phyloP scores from a whole-genome alignment of 2,329 filamentous ascomycete species.

The Ceratocystis lukuohia region DNA sequence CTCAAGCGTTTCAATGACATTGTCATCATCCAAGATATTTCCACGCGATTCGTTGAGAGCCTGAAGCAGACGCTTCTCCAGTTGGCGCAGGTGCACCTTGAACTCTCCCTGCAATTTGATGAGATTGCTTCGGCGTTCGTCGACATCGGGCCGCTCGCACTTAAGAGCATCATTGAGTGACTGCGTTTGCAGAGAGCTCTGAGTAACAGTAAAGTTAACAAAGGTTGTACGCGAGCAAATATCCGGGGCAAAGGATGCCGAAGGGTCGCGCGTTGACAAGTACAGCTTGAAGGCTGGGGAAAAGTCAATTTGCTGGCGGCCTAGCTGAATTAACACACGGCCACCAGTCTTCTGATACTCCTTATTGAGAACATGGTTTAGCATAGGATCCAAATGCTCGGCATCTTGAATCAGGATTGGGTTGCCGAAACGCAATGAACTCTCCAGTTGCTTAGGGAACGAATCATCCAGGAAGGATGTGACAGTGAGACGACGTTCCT shows the following conservation, averaged over 20 bases:
- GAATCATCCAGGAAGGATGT: constrained; percentile 97
- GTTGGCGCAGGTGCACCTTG: constrained; percentile 89
- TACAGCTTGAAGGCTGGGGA: constrained; percentile 93
- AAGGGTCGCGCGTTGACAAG: constrained; percentile 88
- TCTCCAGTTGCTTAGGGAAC: constrained; percentile 96
- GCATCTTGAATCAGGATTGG: constrained; percentile 97
- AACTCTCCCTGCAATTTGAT: constrained; percentile 99
- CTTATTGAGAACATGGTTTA: constrained; percentile 98
- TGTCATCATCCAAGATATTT: constrained; percentile 96
- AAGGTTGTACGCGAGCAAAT: constrained; percentile 97
- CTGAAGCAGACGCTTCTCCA: constrained; percentile 87
- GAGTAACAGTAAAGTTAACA: constrained; percentile 98
- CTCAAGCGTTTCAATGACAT: constrained; percentile 94
- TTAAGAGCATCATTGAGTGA: constrained; percentile 96
- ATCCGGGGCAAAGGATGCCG: constrained; percentile 86
- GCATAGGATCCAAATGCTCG: constrained; percentile 88
- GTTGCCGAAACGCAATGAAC: constrained; percentile 91
- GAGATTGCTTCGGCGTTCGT: constrained; percentile 88
- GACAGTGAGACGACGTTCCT: constrained; percentile 82
- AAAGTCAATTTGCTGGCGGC: constrained; percentile 98
- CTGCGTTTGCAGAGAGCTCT: constrained; percentile 96
- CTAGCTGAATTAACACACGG: constrained; percentile 93
- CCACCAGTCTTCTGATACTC: constrained; percentile 98
- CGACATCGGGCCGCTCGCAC: constrained; percentile 91
- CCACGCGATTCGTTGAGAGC: constrained; percentile 94